phyloP scores from a whole-genome alignment of 2,329 filamentous ascomycete species.

The Phialocephala subalpina region DNA sequence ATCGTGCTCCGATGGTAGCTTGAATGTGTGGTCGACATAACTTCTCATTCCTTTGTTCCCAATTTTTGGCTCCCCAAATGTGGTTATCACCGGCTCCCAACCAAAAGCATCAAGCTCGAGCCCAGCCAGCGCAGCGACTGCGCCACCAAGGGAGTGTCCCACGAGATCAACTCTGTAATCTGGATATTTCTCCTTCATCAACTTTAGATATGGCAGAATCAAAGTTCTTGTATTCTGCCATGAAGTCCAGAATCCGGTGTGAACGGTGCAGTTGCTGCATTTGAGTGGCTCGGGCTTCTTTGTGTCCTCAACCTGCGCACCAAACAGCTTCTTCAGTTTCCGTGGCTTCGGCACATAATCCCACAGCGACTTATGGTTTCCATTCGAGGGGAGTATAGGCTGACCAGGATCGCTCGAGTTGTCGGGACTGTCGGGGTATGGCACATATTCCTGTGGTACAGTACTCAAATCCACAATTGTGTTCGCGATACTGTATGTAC shows the following conservation, averaged over 20 bases:
- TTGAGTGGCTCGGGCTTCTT: constrained; percentile 41
- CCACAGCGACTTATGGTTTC: constrained; percentile 16
- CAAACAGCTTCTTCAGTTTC: constrained; percentile 6
- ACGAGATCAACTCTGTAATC: constrained; percentile 79
- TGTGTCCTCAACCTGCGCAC: constrained; percentile 2
- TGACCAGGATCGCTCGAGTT: constrained; percentile 41
- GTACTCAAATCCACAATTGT: constrained; percentile 91
- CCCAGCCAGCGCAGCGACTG: constrained; percentile 86
- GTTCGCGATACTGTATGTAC: constrained; percentile 93
- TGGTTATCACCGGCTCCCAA: constrained; percentile 81
- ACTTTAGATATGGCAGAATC: constrained; percentile 73
- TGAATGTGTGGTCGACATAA: constrained; percentile 36
- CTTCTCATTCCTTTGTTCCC: constrained; percentile 65
- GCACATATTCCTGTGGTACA: constrained; percentile 87
- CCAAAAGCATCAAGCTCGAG: constrained; percentile 80
- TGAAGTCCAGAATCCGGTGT: constrained; percentile 86
- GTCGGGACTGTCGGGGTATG: constrained; percentile 69
- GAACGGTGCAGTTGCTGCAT: constrained; percentile 90
- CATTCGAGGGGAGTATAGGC: background rate
- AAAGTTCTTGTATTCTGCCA: constrained; percentile 79
- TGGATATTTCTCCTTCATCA: constrained; percentile 67
- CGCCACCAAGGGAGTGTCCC: constrained; percentile 89
- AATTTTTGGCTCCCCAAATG: constrained; percentile 86
- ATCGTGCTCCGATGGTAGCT: constrained; percentile 23
- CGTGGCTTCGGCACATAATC: constrained; percentile 24